phyloP scores from a whole-genome alignment of 2,329 filamentous ascomycete genomes.

The Lachnellula cervina region DNA sequence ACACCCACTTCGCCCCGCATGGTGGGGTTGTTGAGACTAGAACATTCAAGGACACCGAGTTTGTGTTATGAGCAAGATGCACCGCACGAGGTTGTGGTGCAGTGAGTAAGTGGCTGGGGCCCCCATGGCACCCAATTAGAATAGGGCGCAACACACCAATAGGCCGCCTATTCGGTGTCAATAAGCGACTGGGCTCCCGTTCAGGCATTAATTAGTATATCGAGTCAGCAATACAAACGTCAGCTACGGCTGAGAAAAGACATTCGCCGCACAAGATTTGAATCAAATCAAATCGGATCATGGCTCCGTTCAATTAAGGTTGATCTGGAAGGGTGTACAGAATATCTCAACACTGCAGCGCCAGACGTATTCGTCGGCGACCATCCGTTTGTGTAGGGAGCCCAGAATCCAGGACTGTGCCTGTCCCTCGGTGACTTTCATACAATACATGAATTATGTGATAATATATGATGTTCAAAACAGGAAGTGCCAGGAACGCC shows the following conservation, averaged over 20 bases:
- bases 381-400: too few species aligned
- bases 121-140: background rate
- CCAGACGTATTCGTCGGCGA: too few species aligned
- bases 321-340: background rate
- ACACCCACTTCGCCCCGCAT: background rate
- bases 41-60: conserved; percentile 6
- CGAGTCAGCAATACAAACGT: background rate
- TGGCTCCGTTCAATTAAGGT: background rate
- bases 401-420: background rate
- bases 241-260: conserved; percentile 7
- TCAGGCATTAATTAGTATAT: background rate
- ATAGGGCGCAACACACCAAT: background rate
- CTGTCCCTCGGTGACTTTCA: background rate
- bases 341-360: too few species aligned
- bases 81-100: background rate
- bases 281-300: background rate
- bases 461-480: background rate
- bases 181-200: conserved; percentile 3
- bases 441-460: background rate
- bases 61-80: background rate
- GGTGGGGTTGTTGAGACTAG: background rate
- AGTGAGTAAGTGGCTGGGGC: background rate
- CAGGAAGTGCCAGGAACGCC: background rate
- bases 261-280: background rate
- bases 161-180: conserved; percentile 2